A percentile compares a stretch with the other conserved stretches of the same genome.
phyloP scores from a whole-genome alignment of 257 asterid species.

The Nicotiana sylvestris region DNA sequence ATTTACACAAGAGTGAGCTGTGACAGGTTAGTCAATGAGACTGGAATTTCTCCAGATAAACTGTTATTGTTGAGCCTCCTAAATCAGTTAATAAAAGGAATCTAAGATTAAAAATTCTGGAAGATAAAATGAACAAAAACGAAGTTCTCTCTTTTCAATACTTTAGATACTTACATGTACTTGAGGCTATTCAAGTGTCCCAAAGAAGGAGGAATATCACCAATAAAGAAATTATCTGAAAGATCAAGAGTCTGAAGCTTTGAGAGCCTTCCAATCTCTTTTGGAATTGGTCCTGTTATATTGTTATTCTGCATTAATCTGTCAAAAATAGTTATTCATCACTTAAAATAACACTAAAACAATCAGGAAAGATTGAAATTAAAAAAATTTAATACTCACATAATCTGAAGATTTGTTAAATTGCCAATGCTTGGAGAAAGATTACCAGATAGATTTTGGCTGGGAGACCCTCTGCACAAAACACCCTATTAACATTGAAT shows the following conservation, averaged over 20 bases:
- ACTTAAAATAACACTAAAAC: neutral
- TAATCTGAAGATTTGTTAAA: constrained; percentile 77
- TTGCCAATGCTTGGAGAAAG: constrained; percentile 90
- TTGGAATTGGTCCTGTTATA: constrained; percentile 72
- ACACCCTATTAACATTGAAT: constrained; percentile 8
- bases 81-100: constrained; percentile 15
- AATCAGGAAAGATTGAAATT: neutral
- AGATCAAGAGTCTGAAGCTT: constrained; percentile 92
- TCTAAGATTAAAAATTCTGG: neutral
- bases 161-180: constrained; percentile 58
- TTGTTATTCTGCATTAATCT: constrained; percentile 90
- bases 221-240: constrained; percentile 63
- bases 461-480: constrained; percentile 91
- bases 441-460: constrained; percentile 82
- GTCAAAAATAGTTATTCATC: constrained; percentile 15
- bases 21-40: constrained; percentile 64
- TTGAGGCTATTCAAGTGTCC: constrained; percentile 57
- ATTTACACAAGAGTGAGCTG: constrained; percentile 77
- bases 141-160: neutral
- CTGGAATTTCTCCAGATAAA: constrained; percentile 71
- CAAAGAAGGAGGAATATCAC: constrained; percentile 63
- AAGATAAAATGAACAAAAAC: neutral
- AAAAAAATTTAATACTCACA: constrained; percentile 42
- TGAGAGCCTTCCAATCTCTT: constrained; percentile 63
- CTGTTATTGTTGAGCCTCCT: constrained; percentile 96